These are phyloP conservation scores for Grosmannia penicillata DNA, from an alignment of 2,329 filamentous ascomycete genomes.

Conservation along the genomic window DNA sequence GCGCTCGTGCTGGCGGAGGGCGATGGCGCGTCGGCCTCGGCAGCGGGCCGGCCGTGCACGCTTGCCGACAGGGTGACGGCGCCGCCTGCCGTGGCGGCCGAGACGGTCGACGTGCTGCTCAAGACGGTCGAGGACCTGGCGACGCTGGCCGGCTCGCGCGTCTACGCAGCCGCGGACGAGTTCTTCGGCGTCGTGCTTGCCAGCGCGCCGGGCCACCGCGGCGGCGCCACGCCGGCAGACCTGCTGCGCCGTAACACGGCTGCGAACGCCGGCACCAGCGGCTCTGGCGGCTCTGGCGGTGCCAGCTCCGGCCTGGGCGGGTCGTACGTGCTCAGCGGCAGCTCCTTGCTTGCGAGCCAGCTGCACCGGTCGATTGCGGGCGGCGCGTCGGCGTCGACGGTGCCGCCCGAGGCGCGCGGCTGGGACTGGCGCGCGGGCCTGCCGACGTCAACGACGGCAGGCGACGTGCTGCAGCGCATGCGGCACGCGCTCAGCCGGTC, in stretches of 20 bases:
- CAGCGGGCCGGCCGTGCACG: neutral
- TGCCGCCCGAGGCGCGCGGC: slow-evolving; percentile 23
- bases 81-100: slow-evolving; percentile 36
- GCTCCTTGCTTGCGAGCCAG: slow-evolving; percentile 52
- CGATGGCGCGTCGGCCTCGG: neutral
- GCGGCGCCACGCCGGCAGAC: slow-evolving; percentile 48
- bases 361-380: slow-evolving; percentile 44
- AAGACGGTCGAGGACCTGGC: slow-evolving; percentile 69
- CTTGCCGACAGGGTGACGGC: slow-evolving; percentile 1
- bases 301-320: slow-evolving; percentile 19
- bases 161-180: slow-evolving; percentile 62
- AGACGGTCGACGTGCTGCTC: slow-evolving; percentile 61
- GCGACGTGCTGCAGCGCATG: slow-evolving; percentile 58
- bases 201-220: slow-evolving; percentile 43
- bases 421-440: slow-evolving; percentile 45
- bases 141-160: slow-evolving; percentile 50
- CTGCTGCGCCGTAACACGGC: slow-evolving; percentile 42
- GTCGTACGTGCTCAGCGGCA: slow-evolving; percentile 58
- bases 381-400: slow-evolving; percentile 29
- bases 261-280: too few species aligned
- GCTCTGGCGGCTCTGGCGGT: neutral
- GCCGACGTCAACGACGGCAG: slow-evolving; percentile 40
- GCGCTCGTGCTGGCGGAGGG: slow-evolving; percentile 55
- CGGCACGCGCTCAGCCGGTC: slow-evolving; percentile 62
- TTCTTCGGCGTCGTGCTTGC: slow-evolving; percentile 63